phyloP scores from a whole-genome alignment of 2,329 filamentous ascomycete genomes.

The Sporothrix sp. region DNA sequence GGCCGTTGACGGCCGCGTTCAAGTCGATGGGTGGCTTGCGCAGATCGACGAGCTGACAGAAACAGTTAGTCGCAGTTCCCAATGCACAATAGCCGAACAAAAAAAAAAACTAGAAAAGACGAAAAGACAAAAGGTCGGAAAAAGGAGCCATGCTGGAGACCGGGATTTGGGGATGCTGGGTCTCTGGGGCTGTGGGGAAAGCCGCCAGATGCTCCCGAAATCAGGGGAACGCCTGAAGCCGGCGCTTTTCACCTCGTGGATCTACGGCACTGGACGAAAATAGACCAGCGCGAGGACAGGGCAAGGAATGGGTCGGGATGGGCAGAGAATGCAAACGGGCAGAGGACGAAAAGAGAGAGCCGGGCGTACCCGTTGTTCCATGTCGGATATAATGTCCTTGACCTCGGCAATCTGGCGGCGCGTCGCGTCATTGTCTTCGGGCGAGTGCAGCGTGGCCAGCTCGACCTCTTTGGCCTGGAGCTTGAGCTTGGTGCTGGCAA shows the following conservation, averaged over 20 bases:
- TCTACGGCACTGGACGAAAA: slow-evolving; percentile 1
- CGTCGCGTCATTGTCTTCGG: slow-evolving; percentile 56
- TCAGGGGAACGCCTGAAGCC: slow-evolving; percentile 1
- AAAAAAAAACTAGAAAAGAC: neutral
- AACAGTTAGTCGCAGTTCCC: neutral
- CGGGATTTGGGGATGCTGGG: too few relatives aligned
- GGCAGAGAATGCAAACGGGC: neutral
- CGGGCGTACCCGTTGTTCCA: slow-evolving; percentile 58
- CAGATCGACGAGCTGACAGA: slow-evolving; percentile 53
- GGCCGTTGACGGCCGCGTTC: slow-evolving; percentile 43
- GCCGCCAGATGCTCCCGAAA: neutral
- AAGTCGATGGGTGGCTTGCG: slow-evolving; percentile 52
- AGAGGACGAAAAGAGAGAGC: neutral
- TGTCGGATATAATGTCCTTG: slow-evolving; percentile 68
- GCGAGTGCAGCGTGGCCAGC: slow-evolving; percentile 50
- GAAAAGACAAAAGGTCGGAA: neutral
- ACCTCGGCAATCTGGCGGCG: slow-evolving; percentile 58
- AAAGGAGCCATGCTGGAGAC: neutral
- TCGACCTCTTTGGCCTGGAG: slow-evolving; percentile 60
- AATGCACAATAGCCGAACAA: neutral
- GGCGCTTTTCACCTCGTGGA: too few relatives aligned
- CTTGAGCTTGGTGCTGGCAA: slow-evolving; percentile 61
- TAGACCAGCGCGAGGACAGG: neutral
- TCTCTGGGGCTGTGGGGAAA: neutral
- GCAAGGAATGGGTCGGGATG: neutral